Percentiles rank a stretch among this genome's conserved stretches.
phyloP scores from a whole-genome alignment of 306 rosid species.

The Chamaecrista fasciculata region DNA sequence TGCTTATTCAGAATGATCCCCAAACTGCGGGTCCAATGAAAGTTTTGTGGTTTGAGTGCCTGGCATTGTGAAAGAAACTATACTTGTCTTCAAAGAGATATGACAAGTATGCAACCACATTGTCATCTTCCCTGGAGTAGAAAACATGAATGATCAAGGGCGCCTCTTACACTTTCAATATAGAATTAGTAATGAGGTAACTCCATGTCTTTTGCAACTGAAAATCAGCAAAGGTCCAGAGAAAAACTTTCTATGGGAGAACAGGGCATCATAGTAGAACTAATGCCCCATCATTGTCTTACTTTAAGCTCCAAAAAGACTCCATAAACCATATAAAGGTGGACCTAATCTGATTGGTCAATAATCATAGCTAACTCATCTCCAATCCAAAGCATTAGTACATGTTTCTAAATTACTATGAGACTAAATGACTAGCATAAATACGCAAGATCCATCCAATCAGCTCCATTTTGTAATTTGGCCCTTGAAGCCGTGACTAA shows the following conservation, averaged over 20 bases:
- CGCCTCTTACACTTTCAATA: not conserved
- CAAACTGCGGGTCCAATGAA: not conserved
- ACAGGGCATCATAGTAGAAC: not conserved
- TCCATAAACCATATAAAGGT: not conserved
- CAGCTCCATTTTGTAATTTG: constrained; percentile 4
- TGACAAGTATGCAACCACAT: not conserved
- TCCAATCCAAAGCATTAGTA: not conserved
- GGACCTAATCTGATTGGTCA: not conserved
- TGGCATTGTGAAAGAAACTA: not conserved
- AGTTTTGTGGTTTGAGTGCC: not conserved
- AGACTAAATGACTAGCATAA: not conserved
- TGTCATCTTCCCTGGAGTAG: not conserved
- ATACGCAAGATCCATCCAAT: not conserved
- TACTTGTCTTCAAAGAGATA: not conserved
- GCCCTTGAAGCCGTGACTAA: not conserved
- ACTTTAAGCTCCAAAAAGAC: not conserved
- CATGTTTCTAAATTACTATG: not conserved
- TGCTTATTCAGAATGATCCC: not conserved
- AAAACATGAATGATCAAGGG: not conserved
- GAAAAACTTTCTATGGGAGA: not conserved
- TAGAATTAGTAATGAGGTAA: not conserved
- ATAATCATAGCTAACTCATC: not conserved
- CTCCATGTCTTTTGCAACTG: not conserved
- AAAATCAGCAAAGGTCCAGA: not conserved
- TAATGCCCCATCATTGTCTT: not conserved